phyloP scores from a whole-genome alignment of 1,284 basidiomycete genomes.

The Leccinum fuscescens region DNA sequence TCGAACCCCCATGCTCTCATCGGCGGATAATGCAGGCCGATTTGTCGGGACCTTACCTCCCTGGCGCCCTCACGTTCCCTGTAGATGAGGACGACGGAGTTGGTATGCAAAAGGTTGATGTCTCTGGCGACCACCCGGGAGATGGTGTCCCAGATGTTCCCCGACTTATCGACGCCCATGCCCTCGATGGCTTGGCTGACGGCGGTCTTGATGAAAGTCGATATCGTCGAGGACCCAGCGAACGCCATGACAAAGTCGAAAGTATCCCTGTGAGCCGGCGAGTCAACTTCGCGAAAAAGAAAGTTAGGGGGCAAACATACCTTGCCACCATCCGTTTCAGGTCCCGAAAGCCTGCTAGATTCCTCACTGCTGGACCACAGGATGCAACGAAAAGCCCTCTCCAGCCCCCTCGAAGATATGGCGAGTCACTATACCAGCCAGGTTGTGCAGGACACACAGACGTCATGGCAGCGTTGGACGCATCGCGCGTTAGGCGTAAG shows the following conservation, averaged over 20 bases:
- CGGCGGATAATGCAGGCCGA: not conserved
- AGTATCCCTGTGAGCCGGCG: not conserved
- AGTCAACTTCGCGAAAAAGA: not conserved
- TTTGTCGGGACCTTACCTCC: not conserved
- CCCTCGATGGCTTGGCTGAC: not conserved
- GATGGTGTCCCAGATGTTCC: not conserved
- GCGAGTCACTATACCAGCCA: not conserved
- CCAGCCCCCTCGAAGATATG: not conserved
- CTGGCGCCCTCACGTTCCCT: not conserved
- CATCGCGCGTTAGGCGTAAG: not conserved
- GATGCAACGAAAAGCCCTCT: not conserved
- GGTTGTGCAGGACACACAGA: no score
- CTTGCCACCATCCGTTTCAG: not conserved
- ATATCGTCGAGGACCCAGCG: not conserved
- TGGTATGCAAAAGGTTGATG: not conserved
- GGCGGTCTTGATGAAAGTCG: not conserved
- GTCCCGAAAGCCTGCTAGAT: not conserved
- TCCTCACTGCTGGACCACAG: not conserved
- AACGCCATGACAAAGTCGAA: constrained; percentile 6
- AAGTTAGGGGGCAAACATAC: not conserved
- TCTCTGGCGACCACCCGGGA: not conserved
- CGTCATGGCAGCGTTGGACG: not conserved
- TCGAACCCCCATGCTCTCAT: constrained; percentile 3
- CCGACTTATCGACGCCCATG: constrained; percentile 1
- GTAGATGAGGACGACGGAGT: not conserved